Evolutionary conservation across 345 rosid species (phyloP), one percentile per base, ranked within the genome.

Genomic region (Brassica juncea): DNA sequence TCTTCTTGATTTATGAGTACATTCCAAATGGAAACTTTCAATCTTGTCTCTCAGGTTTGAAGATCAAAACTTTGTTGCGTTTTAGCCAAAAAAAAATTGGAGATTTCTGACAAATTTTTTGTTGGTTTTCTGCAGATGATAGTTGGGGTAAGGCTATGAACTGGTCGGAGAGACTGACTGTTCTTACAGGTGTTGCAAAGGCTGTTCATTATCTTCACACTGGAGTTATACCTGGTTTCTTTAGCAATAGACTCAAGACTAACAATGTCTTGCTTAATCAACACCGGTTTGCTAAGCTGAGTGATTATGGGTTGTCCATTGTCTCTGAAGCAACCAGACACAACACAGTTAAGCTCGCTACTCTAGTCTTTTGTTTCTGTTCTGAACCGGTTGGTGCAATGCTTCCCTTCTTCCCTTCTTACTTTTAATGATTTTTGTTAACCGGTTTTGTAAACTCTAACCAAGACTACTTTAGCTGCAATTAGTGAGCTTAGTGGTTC

Each of bases 161-260:
- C 73, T 91, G 97, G 97, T 77, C 97, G 42, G 90, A 87, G 87
- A 89, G 97, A 73, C 72, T 88, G 71, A 83, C 84, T 69, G 84
- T 85, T 60, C 81, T 91, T 7, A 84, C 66, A 42, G 87, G 91
- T 70, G 84, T 88, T 23, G 94, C 92, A 44, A 88, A 84, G 82
- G 92, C 94, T 67, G 90, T 89, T 64, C 94, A 88, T 66, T 91
- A 88, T 85, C 86, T 91, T 75, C 97, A 91, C 59, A 91, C 94
- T 35, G 97, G 94, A 77, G 90, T 91, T 16, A 89, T 91, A 70
- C 94, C 97, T 5, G 97, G 97, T 32, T 91, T 89, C 82, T 89
- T 86, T 72, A 88, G 88, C 80, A 91, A 91, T 73, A 75, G 89
- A 15, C 81, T 91, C 78, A 91, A 89, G 85, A 80, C 85, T 31